Conservation (phyloP, 768 basidiomycete genomes). For the Chalciporus piperatus region DNA sequence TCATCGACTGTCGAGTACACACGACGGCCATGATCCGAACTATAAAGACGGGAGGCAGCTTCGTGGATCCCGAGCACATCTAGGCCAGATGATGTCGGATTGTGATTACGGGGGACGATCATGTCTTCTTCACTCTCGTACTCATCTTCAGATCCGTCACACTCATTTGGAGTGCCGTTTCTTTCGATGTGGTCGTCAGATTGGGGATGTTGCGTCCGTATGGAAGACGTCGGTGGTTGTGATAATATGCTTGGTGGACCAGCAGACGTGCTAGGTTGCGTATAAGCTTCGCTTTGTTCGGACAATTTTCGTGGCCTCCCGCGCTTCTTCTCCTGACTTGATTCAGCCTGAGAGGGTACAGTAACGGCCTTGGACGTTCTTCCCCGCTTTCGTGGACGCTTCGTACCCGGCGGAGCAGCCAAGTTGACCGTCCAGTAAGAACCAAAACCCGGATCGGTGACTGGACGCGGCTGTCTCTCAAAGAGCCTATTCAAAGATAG, state of each 20-base stretch:
- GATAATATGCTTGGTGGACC: constrained; percentile 18
- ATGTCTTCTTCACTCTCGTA: constrained; percentile 72
- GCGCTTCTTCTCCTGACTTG: constrained; percentile 35
- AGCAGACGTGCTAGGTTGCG: constrained; percentile 6
- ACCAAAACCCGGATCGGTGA: constrained; percentile 82
- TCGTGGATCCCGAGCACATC: constrained; percentile 35
- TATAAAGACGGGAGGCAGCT: constrained; percentile 42
- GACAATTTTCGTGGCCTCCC: constrained; percentile 38
- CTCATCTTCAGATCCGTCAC: constrained; percentile 46
- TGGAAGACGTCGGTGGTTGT: constrained; percentile 25
- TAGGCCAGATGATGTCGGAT: constrained; percentile 38
- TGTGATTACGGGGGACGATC: constrained; percentile 43
- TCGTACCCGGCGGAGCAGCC: constrained; percentile 79
- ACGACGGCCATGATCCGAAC: constrained; percentile 30
- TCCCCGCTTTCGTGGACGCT: constrained; percentile 79
- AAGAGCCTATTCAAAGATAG: constrained; percentile 79
- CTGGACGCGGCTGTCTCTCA: constrained; percentile 77
- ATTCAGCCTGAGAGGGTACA: constrained; percentile 12
- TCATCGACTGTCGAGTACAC: constrained; percentile 34
- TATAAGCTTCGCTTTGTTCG: constrained; percentile 17
- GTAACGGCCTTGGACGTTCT: constrained; percentile 49
- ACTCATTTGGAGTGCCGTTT: constrained; percentile 37
- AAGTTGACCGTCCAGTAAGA: constrained; percentile 92
- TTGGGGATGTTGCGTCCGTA: constrained; percentile 29
- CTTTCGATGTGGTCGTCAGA: constrained; percentile 40